Evolutionary conservation across 495 filamentous ascomycete genomes (phyloP).

Genomic region (Xylaria grammica): DNA sequence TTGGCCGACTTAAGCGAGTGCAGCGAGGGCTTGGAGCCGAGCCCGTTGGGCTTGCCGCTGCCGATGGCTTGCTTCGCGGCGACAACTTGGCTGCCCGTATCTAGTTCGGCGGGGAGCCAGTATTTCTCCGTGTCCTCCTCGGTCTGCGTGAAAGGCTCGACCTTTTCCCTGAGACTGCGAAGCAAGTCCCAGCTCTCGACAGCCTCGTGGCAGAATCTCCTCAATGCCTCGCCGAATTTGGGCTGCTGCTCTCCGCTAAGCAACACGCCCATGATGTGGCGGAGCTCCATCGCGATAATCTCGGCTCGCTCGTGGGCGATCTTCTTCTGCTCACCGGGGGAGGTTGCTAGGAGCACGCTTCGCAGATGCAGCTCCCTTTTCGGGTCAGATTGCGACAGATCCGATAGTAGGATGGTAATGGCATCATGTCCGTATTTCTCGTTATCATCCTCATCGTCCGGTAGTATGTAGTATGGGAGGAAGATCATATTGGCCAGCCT

Average conservation of each 20-base stretch:
- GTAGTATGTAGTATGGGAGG: constrained; percentile 3
- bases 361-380: constrained; percentile 17
- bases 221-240: neutral
- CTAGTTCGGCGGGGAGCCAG: constrained; percentile 18
- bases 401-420: constrained; percentile 5
- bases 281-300: neutral
- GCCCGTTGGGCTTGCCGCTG: too few relatives aligned
- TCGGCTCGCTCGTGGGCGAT: constrained; percentile 1
- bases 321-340: neutral
- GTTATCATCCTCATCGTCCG: neutral
- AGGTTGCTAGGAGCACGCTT: constrained; percentile 9
- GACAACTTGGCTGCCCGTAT: neutral
- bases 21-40: constrained; percentile 4
- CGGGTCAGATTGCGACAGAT: neutral
- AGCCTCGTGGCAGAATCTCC: neutral
- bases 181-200: constrained; percentile 13
- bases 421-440: neutral
- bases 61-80: constrained; percentile 5
- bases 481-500: constrained; percentile 9
- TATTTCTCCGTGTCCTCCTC: constrained; percentile 15
- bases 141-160: constrained; percentile 15
- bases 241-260: neutral
- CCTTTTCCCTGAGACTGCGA: constrained; percentile 10
- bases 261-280: neutral
- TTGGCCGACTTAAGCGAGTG: constrained; percentile 6